Percentiles rank a stretch among this genome's conserved stretches.
Evolutionary conservation across 78 protist genomes (phyloP).

Genomic region (Creolimax fragrantissima): DNA sequence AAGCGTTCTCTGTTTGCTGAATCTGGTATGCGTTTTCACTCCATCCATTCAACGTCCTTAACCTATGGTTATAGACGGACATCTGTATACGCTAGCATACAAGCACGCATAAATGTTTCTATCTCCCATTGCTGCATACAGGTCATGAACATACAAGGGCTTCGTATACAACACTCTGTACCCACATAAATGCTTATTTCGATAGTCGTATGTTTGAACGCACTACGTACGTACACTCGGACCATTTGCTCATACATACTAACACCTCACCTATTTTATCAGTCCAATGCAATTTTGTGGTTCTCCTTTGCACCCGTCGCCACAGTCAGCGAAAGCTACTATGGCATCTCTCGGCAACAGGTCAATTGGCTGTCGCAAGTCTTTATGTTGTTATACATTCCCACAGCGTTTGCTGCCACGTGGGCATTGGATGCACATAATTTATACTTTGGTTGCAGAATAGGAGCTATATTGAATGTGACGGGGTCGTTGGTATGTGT

Average conservation of each 20-base stretch:
- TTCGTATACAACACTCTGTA: too few species aligned
- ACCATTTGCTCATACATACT: too few species aligned
- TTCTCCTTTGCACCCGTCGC: background rate
- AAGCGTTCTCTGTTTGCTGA: too few species aligned
- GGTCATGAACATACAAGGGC: too few species aligned
- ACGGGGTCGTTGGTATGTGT: background rate
- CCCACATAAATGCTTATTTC: too few species aligned
- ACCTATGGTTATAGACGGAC: background rate
- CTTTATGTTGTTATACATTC: background rate
- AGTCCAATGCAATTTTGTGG: background rate
- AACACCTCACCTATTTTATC: too few species aligned
- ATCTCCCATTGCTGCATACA: too few species aligned
- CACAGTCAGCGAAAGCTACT: background rate
- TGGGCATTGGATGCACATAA: background rate
- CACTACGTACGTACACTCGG: too few species aligned
- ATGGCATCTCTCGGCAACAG: background rate
- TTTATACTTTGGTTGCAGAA: background rate
- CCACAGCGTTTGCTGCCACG: background rate
- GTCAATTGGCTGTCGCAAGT: constrained; percentile 1
- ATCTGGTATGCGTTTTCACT: too few species aligned
- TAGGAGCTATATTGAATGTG: background rate
- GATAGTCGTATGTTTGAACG: too few species aligned
- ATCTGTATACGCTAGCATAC: background rate
- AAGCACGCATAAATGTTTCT: background rate
- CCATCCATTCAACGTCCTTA: too few species aligned